Evolutionary conservation across 108 stramenopile species (phyloP), one percentile per base, ranked within the genome.

Genomic region (Nitzschia palea): DNA sequence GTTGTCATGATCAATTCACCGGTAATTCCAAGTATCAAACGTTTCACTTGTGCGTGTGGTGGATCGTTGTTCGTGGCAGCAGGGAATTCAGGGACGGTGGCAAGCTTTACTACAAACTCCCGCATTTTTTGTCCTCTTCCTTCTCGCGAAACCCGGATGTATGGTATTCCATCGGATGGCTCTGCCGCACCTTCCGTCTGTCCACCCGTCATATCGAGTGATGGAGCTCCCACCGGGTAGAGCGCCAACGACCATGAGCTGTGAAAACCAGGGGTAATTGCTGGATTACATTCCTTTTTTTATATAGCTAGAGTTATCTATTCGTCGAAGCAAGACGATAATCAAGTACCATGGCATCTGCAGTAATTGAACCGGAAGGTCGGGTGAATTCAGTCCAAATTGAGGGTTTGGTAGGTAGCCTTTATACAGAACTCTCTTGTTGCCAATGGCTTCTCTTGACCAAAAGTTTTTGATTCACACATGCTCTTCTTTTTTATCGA

Each of bases 341-440:
- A n/a, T 31, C 14, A 56, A 33, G 31, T 27, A 55, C 32, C 42
- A 60, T 60, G 58, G 9, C 70, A 48, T 33, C 55, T 45, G 76
- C 89, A 40, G 81, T 94, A 47, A 66, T 94, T 33, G 88, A 89
- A 73, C 58, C 89, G 9, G 77, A 77, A 57, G 81, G 65, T 58
- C 87, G 85, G 10, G 76, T 94, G n/a, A 73, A 74, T 35, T 73
- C 69, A 60, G 89, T 94, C 18, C 85, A 88, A 44, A 76, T 94
- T 37, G 93, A 94, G 50, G 89, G 89, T 37, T 76, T 94, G 47
- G 86, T 87, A 74, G 65, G 86, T 67, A 10, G 22, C 28, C n/a
- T 55, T n/a, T n/a, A n/a, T n/a, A n/a, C n/a, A n/a, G n/a, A n/a
- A n/a, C n/a, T n/a, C n/a, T 42, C 2, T 23, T 50, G 36, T 50